phyloP scores from a whole-genome alignment of 2,329 filamentous ascomycete genomes.

The Zymoseptoria pseudotritici region DNA sequence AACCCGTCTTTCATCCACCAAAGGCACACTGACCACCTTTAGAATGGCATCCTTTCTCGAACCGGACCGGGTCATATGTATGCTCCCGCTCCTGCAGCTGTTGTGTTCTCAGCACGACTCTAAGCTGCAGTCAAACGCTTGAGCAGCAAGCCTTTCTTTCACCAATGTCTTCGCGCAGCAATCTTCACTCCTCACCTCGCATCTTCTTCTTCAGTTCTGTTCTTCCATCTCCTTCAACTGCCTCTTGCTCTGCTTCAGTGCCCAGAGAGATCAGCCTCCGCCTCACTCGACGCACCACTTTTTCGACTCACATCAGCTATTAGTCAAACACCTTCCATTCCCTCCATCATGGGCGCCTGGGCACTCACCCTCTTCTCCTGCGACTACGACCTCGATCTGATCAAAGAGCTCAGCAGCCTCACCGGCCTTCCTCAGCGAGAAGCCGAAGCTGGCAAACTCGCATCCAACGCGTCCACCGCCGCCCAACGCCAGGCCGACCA shows the following conservation, averaged over 20 bases:
- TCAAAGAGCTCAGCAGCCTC: not conserved
- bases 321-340: not conserved
- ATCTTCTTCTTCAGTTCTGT: not conserved
- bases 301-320: no score
- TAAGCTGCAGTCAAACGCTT: not conserved
- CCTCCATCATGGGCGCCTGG: not conserved
- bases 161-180: not conserved
- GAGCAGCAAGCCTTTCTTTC: not conserved
- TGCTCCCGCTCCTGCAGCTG: not conserved
- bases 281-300: not conserved
- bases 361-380: constrained; percentile 3
- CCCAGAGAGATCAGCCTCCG: not conserved
- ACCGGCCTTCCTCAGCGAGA: not conserved
- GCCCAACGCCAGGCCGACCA: not conserved
- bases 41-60: no score
- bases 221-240: not conserved
- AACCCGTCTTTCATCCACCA: no score
- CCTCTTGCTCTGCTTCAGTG: not conserved
- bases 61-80: not conserved
- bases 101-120: not conserved
- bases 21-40: no score
- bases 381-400: constrained; percentile 4
- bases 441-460: not conserved
- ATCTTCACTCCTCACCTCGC: not conserved
- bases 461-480: not conserved